A percentile compares a stretch with the other conserved stretches of the same genome.
These are phyloP conservation scores for Salix brachista DNA, from an alignment of 345 rosid species.

Conservation along the genomic window DNA sequence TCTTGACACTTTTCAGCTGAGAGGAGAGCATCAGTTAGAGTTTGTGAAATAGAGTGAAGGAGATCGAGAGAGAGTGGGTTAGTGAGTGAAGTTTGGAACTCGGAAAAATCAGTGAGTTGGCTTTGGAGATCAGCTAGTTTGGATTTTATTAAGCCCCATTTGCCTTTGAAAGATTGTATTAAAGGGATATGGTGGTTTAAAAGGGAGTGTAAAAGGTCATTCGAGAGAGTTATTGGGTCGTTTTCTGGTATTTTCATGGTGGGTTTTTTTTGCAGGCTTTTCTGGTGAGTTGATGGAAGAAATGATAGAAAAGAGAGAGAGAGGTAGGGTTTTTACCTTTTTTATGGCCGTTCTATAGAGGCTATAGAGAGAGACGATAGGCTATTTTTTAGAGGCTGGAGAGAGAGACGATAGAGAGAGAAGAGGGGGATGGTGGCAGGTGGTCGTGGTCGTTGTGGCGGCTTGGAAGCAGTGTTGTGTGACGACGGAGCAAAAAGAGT, in stretches of 20 bases:
- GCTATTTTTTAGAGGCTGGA: background rate
- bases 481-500: conserved; percentile 6
- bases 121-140: conserved; percentile 58
- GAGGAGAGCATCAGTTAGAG: conserved; percentile 50
- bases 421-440: background rate
- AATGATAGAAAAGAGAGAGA: background rate
- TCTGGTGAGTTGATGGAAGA: background rate
- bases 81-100: conserved; percentile 39
- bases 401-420: background rate
- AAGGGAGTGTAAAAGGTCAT: conserved; percentile 39
- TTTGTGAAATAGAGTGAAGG: conserved; percentile 38
- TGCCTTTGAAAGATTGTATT: conserved; percentile 54
- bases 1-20: conserved; percentile 49
- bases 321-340: background rate
- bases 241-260: conserved; percentile 55
- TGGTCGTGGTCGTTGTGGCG: background rate
- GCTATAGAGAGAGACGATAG: background rate
- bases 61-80: conserved; percentile 59
- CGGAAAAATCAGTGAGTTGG: conserved; percentile 62
- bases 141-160: conserved; percentile 63
- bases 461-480: background rate
- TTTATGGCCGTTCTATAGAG: background rate
- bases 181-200: conserved; percentile 37
- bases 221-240: conserved; percentile 34
- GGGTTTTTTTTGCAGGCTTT: background rate